Conservation (phyloP, 208 protist species). For the Acanthamoeba castellanii region DNA sequence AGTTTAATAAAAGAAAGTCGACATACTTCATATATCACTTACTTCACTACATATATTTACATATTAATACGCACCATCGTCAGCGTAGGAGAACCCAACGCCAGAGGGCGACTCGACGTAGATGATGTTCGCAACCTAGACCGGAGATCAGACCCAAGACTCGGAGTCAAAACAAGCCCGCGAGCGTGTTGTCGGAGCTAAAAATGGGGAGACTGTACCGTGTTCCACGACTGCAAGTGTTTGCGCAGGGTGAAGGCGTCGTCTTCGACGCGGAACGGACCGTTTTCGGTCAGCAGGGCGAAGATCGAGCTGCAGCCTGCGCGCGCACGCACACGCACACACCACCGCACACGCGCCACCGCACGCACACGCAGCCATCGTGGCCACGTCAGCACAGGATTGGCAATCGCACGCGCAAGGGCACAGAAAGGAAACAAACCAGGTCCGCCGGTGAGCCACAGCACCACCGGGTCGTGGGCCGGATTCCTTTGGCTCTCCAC, state of each 20-base stretch:
- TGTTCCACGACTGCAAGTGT: constrained; percentile 53
- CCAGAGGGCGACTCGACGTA: constrained; percentile 52
- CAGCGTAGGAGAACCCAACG: constrained; percentile 18
- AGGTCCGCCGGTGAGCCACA: constrained; percentile 65
- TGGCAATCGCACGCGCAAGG: background rate
- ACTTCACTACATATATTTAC: too few species aligned
- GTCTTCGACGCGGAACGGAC: constrained; percentile 15
- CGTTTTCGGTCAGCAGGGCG: constrained; percentile 52
- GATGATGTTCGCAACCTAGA: constrained; percentile 23
- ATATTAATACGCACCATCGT: background rate
- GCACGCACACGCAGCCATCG: background rate
- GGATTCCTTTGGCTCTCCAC: constrained; percentile 35
- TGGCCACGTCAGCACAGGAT: background rate
- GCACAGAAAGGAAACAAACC: background rate
- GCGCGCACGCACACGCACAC: background rate
- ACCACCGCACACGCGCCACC: too few species aligned
- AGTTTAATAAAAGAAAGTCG: background rate
- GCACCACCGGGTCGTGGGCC: constrained; percentile 4
- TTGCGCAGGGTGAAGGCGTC: background rate
- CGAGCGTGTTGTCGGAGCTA: background rate
- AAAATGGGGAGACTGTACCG: background rate
- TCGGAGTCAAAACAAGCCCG: background rate
- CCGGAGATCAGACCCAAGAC: background rate
- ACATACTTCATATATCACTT: too few species aligned
- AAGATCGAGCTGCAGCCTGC: constrained; percentile 48